These are phyloP conservation scores for Pelargonium myrrhifolium DNA, from an alignment of 441 rosid genomes.

Conservation along the genomic window DNA sequence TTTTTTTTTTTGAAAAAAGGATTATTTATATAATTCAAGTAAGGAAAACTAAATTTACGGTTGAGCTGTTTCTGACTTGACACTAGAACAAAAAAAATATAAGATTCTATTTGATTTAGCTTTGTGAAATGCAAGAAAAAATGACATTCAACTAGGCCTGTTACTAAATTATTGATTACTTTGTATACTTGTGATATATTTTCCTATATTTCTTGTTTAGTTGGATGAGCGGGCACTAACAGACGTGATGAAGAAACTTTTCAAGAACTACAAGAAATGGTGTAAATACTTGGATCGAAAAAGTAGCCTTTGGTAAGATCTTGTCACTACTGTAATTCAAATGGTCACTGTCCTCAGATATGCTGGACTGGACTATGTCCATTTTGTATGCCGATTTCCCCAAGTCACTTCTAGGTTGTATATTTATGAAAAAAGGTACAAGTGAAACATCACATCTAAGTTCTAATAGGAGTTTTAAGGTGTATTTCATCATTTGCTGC, in stretches of 20 bases:
- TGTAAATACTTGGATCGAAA: slow-evolving; percentile 93
- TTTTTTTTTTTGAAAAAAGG: too few relatives aligned
- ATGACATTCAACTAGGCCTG: too few relatives aligned
- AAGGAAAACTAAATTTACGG: too few relatives aligned
- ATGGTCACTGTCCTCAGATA: background rate
- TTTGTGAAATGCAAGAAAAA: too few relatives aligned
- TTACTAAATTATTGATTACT: background rate
- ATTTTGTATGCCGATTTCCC: background rate
- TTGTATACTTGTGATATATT: background rate
- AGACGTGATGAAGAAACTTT: slow-evolving; percentile 95
- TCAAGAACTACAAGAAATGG: slow-evolving; percentile 96
- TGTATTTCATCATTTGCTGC: background rate
- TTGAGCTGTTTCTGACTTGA: too few relatives aligned
- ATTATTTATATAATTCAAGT: too few relatives aligned
- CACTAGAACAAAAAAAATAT: too few relatives aligned
- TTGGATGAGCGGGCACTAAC: slow-evolving; percentile 93
- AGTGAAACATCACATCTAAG: background rate
- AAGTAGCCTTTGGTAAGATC: slow-evolving; percentile 88
- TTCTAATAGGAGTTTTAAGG: background rate
- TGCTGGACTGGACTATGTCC: background rate
- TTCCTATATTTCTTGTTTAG: slow-evolving; percentile 30
- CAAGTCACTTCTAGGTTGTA: background rate
- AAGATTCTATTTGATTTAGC: too few relatives aligned
- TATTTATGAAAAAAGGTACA: background rate
- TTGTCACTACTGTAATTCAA: background rate